A percentile compares a stretch with the other conserved stretches of the same genome.
Conservation (phyloP, 164 flowering plant species). For the Paratinospora sagittata region DNA sequence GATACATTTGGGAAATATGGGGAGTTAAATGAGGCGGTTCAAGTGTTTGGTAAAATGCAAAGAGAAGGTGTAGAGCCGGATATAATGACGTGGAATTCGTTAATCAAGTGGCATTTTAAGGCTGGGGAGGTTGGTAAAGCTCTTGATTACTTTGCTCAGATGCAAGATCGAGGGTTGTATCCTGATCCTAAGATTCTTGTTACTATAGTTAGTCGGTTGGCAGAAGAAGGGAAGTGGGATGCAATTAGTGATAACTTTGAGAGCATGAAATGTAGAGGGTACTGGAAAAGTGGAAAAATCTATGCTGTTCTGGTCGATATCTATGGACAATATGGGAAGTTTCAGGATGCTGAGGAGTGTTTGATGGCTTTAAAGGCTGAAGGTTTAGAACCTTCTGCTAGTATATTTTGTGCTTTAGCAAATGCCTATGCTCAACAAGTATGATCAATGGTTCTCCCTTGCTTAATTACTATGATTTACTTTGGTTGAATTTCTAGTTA, state of each 20-base stretch:
- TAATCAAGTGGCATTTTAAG: slow-evolving; percentile 69
- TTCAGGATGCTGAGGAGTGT: slow-evolving; percentile 58
- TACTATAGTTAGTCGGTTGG: slow-evolving; percentile 54
- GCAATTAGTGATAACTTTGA: slow-evolving; percentile 52
- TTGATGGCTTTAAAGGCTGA: slow-evolving; percentile 49
- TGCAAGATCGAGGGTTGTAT: slow-evolving; percentile 76
- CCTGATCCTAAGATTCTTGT: slow-evolving; percentile 83
- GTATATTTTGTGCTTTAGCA: slow-evolving; percentile 59
- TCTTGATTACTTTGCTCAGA: slow-evolving; percentile 49
- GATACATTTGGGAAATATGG: slow-evolving; percentile 78
- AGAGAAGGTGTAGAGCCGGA: slow-evolving; percentile 54
- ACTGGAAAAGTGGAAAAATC: slow-evolving; percentile 41
- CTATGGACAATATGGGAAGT: slow-evolving; percentile 76
- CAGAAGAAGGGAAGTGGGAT: slow-evolving; percentile 82
- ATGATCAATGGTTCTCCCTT: neutral
- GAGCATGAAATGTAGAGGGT: slow-evolving; percentile 48
- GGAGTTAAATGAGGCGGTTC: slow-evolving; percentile 56
- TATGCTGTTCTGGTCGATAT: slow-evolving; percentile 75
- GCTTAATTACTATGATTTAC: neutral
- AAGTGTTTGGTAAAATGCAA: slow-evolving; percentile 59
- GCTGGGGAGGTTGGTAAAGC: slow-evolving; percentile 50
- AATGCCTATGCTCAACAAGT: slow-evolving; percentile 91
- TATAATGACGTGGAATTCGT: slow-evolving; percentile 69
- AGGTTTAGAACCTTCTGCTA: slow-evolving; percentile 48
- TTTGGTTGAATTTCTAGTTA: too few species aligned